Evolutionary conservation across 306 rosid species (phyloP), one percentile per base, ranked within the genome.

Genomic region (Cicer arietinum): DNA sequence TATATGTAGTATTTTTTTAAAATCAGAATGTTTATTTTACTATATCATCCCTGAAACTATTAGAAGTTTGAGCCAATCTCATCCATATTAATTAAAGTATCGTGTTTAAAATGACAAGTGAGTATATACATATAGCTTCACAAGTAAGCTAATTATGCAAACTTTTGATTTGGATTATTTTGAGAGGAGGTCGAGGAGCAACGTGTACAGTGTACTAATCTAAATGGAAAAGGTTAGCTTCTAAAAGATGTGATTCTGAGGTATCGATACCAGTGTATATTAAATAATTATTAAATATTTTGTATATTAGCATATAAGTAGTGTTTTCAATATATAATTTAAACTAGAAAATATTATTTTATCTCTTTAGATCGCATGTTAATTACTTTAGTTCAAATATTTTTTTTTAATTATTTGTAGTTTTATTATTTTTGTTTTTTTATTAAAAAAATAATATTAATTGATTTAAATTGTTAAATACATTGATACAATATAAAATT

Each of bases 201-300:
- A 64, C 69, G 51, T 64, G 69, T 16, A 17, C 48, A 18, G 8
- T 17, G 14, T 16, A 41, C 25, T 5, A 5, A 10, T 16, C 14
- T 16, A 16, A 35, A 41, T 63, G 22, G 48, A n/a, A 63, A 64
- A 42, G 10, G 35, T 41, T 8, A 41, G 69, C 51, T 64, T 41
- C 51, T 40, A 17, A 64, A 64, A 64, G 37, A 64, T 64, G 69
- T 62, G 68, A 62, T 62, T 40, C 48, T 14, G 18, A 41, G 69
- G 41, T 40, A 63, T 63, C 48, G 43, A 63, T 13, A 40, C 11
- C 66, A 35, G 7, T 37, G 6, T n/a, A 13, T 61, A 61, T 61
- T 7, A 59, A 59, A 30, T 7, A 48, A n/a, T 12, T 12, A 48
- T 48, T 12, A 48, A 48, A 48, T 48, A 46, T 8, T 44, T 20